Percentiles rank a stretch among this genome's conserved stretches.
phyloP scores from a whole-genome alignment of 2,329 filamentous ascomycete species.

The Emergomyces pasteurianus region DNA sequence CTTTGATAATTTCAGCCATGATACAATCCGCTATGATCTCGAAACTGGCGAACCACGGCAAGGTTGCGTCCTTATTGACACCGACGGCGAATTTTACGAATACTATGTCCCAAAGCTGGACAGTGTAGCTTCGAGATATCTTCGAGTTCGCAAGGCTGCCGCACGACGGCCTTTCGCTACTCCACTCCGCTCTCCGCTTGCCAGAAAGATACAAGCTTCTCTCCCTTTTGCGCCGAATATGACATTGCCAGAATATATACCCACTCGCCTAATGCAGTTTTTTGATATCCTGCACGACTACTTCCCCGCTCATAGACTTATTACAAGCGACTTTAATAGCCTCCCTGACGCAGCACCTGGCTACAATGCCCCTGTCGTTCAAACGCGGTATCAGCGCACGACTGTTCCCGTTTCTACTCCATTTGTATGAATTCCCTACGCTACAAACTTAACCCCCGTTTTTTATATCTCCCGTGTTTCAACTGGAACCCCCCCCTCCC shows the following conservation, averaged over 20 bases:
- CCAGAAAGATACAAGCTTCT: slow-evolving; percentile 50
- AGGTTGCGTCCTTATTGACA: slow-evolving; percentile 76
- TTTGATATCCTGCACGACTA: slow-evolving; percentile 80
- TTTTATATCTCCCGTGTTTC: slow-evolving; percentile 4
- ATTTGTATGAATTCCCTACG: slow-evolving; percentile 48
- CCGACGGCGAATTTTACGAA: slow-evolving; percentile 80
- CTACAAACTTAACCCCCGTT: background rate
- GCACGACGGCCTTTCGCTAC: slow-evolving; percentile 32
- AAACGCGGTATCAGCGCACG: slow-evolving; percentile 76
- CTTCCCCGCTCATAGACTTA: slow-evolving; percentile 79
- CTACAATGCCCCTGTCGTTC: slow-evolving; percentile 86
- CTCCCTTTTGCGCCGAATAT: slow-evolving; percentile 65
- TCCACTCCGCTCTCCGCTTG: slow-evolving; percentile 35
- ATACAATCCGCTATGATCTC: slow-evolving; percentile 81
- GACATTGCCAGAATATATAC: slow-evolving; percentile 80
- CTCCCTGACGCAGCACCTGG: slow-evolving; percentile 74
- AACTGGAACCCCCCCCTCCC: no score
- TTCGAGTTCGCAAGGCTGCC: slow-evolving; percentile 73
- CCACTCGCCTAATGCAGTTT: slow-evolving; percentile 90
- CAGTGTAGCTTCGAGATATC: slow-evolving; percentile 67
- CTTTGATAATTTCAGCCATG: slow-evolving; percentile 96
- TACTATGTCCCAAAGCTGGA: slow-evolving; percentile 78
- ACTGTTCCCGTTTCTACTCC: slow-evolving; percentile 87
- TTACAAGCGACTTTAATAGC: slow-evolving; percentile 82
- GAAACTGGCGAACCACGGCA: slow-evolving; percentile 72